A percentile compares a stretch with the other conserved stretches of the same genome.
Evolutionary conservation across 805 yeast species (phyloP).

Genomic region (Metschnikowia kunwiensis): DNA sequence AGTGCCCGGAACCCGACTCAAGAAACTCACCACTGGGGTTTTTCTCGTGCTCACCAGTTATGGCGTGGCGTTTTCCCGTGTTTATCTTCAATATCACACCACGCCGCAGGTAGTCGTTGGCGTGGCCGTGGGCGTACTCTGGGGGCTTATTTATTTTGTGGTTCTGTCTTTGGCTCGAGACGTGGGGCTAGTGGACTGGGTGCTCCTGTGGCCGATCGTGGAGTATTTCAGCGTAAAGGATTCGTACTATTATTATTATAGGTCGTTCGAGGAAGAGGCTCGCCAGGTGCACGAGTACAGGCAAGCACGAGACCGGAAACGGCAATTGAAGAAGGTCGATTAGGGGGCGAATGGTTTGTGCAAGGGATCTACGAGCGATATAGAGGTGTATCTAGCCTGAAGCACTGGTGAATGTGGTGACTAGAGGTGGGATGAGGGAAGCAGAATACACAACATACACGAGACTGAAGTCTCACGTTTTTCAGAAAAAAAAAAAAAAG

Average conservation of each 20-base stretch:
- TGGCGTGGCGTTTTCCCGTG: conserved; percentile 65
- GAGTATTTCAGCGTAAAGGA: conserved; percentile 56
- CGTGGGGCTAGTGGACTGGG: conserved; percentile 64
- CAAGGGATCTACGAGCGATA: too few relatives aligned
- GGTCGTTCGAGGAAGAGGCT: conserved; percentile 46
- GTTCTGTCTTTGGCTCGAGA: conserved; percentile 56
- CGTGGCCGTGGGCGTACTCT: conserved; percentile 51
- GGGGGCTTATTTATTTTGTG: conserved; percentile 59
- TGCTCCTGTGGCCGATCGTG: conserved; percentile 56
- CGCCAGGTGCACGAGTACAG: neutral
- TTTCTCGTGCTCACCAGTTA: conserved; percentile 27
- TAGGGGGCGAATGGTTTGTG: neutral
- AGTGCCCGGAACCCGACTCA: conserved; percentile 17
- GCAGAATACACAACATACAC: too few relatives aligned
- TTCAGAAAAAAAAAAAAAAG: too few relatives aligned
- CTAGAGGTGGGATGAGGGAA: too few relatives aligned
- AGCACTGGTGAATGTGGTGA: too few relatives aligned
- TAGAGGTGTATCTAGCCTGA: too few relatives aligned
- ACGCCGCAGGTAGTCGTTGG: conserved; percentile 74
- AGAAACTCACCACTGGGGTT: conserved; percentile 20
- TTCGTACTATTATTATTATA: conserved; percentile 49
- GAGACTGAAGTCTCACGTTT: too few relatives aligned
- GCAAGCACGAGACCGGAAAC: neutral
- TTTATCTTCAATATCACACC: conserved; percentile 77
- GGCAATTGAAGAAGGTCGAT: neutral